These are phyloP conservation scores for Colletotrichum eleusines DNA, from an alignment of 2,329 filamentous ascomycete genomes.

Conservation along the genomic window DNA sequence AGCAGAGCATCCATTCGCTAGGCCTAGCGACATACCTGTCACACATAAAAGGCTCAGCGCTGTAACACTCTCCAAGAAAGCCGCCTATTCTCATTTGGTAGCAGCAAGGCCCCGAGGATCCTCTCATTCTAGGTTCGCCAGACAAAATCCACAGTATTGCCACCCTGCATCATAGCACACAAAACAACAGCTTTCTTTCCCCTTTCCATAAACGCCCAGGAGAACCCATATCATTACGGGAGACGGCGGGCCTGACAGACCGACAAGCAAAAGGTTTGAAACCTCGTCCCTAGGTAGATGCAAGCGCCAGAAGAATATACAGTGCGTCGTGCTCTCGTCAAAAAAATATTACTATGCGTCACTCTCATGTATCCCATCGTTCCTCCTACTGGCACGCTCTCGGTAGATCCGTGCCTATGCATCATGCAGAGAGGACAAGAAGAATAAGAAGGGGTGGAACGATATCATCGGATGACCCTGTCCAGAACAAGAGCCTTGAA, in stretches of 20 bases:
- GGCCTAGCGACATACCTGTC: slow-evolving; percentile 13
- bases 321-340: slow-evolving; percentile 37
- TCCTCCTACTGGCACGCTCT: not conserved
- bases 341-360: slow-evolving; percentile 27
- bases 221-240: slow-evolving; percentile 11
- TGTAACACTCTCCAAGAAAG: not conserved
- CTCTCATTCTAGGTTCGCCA: not conserved
- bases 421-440: slow-evolving; percentile 24
- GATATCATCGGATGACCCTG: not conserved
- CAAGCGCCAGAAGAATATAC: slow-evolving; percentile 33
- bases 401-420: slow-evolving; percentile 17
- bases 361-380: not conserved
- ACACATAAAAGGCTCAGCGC: not conserved
- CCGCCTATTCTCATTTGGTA: not conserved
- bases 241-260: not conserved
- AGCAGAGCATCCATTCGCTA: not conserved
- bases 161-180: not conserved
- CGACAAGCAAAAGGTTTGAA: slow-evolving; percentile 9
- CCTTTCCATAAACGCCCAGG: slow-evolving; percentile 10
- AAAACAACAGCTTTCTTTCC: not conserved
- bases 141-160: slow-evolving; percentile 2
- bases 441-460: not conserved
- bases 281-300: slow-evolving; percentile 19
- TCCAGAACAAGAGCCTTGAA: not conserved
- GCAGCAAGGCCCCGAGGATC: not conserved